Evolutionary conservation across 23 red algal genomes (phyloP).

Genomic region (Agarophyton chilense): DNA sequence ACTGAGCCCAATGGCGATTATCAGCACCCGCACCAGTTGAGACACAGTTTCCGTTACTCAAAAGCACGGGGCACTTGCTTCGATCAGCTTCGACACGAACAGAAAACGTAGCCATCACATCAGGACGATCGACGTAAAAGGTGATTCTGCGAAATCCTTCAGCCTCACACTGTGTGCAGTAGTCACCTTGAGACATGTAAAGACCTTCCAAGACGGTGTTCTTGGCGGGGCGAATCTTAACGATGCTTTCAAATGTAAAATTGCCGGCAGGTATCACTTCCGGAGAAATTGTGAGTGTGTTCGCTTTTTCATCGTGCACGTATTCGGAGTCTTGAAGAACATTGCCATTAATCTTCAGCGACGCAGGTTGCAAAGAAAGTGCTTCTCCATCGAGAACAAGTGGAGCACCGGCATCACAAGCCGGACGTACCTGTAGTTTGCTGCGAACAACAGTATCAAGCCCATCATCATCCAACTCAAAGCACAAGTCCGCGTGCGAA

Average conservation of each 20-base stretch:
- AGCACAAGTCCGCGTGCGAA: conserved; percentile 61
- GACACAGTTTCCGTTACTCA: conserved; percentile 93
- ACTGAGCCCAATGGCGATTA: conserved; percentile 76
- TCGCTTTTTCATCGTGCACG: conserved; percentile 4
- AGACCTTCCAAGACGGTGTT: conserved; percentile 93
- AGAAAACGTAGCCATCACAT: conserved; percentile 90
- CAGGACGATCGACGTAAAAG: conserved; percentile 92
- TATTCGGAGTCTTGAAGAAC: conserved; percentile 55
- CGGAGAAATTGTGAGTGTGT: conserved; percentile 35
- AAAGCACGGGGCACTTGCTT: conserved; percentile 78
- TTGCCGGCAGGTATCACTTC: conserved; percentile 6
- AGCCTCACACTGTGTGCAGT: conserved; percentile 97
- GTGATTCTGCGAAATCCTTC: conserved; percentile 95
- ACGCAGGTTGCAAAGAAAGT: conserved; percentile 51
- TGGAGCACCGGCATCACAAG: conserved; percentile 17
- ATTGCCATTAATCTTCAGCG: conserved; percentile 66
- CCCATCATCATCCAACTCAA: conserved; percentile 81
- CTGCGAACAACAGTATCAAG: conserved; percentile 61
- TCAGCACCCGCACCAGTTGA: conserved; percentile 34
- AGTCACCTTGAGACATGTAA: conserved; percentile 90
- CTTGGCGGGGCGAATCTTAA: conserved; percentile 67
- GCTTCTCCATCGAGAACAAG: conserved; percentile 76
- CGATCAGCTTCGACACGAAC: conserved; percentile 66
- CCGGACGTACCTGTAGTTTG: conserved; percentile 38
- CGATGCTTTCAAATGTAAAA: conserved; percentile 73